Evolutionary conservation across 306 rosid species (phyloP), one percentile per base, ranked within the genome.

Genomic region (Glycyrrhiza uralensis): DNA sequence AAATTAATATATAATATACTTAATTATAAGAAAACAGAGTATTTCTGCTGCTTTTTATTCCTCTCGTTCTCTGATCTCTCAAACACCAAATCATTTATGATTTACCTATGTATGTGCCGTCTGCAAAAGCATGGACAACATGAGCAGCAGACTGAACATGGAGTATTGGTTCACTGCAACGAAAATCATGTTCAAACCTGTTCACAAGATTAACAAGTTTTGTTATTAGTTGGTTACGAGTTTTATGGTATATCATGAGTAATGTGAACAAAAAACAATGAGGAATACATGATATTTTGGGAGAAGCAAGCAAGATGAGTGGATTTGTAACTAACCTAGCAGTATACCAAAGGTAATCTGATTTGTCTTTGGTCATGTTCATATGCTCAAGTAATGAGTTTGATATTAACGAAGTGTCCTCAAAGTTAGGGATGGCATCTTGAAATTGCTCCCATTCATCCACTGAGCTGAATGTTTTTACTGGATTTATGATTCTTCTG

Each of bases 321-420:
- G 42, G 44, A 66, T 29, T 7, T 2, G 11, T 17, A 39, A 15
- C 79, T 71, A 76, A 74, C 93, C 90, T 82, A 11, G 77, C 19
- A 57, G 87, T 77, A 60, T 84, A 80, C 93, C 90, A 88, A 41
- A 86, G 84, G 41, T 88, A 88, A 68, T 88, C 93, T 7, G 89
- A 79, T 79, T 62, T 68, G 66, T 88, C 90, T 80, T 88, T 88
- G 45, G 90, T 86, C 46, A 73, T 61, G 7, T 80, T 86, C 87
- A 73, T 88, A 10, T 88, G 91, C 80, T 88, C 88, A 41, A 88
- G 88, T 18, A 88, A 69, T 66, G 85, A 66, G 50, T 59, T 36
- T 29, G 91, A 83, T 64, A 39, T 75, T 0, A 88, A 26, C 12
- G 13, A 17, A 26, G 83, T 80, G 18, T 72, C 81, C 11, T 80